A percentile compares a stretch with the other conserved stretches of the same genome.
Conservation (phyloP, 495 filamentous ascomycete genomes). For the Astrothelium subdiscretum region DNA sequence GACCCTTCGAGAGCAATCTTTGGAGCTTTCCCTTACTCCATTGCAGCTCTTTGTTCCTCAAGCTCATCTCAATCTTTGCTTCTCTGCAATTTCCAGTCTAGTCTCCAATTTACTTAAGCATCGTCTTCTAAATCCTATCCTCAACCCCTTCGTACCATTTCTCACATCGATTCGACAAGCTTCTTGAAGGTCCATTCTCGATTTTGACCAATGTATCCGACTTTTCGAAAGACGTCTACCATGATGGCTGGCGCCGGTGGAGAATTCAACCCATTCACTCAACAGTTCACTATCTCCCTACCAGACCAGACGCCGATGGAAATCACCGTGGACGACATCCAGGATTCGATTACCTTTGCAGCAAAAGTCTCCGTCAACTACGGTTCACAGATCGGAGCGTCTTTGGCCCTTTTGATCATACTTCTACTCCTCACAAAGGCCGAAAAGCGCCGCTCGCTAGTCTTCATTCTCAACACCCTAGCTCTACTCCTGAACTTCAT, state of each 20-base stretch:
- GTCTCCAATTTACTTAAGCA: neutral
- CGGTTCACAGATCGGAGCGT: slow-evolving; percentile 62
- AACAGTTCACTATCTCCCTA: slow-evolving; percentile 43
- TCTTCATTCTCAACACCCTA: slow-evolving; percentile 54
- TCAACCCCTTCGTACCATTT: neutral
- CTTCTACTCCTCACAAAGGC: slow-evolving; percentile 50
- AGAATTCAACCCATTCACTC: slow-evolving; percentile 43
- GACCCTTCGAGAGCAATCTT: neutral
- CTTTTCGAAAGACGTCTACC: neutral
- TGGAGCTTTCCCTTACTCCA: neutral
- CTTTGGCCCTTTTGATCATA: slow-evolving; percentile 51
- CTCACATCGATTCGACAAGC: neutral
- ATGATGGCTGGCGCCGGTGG: neutral
- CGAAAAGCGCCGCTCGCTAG: slow-evolving; percentile 46
- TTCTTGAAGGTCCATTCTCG: neutral
- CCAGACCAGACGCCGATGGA: slow-evolving; percentile 42
- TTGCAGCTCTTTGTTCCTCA: neutral
- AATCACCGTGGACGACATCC: slow-evolving; percentile 38
- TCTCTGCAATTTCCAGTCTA: neutral
- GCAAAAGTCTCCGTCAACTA: slow-evolving; percentile 54
- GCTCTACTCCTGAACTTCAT: slow-evolving; percentile 49
- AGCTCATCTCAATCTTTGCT: neutral
- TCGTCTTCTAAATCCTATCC: neutral
- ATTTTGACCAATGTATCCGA: neutral
- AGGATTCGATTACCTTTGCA: slow-evolving; percentile 38